Evolutionary conservation across 129 eudicot genomes (phyloP).

Genomic region (Saposhnikovia divaricata): DNA sequence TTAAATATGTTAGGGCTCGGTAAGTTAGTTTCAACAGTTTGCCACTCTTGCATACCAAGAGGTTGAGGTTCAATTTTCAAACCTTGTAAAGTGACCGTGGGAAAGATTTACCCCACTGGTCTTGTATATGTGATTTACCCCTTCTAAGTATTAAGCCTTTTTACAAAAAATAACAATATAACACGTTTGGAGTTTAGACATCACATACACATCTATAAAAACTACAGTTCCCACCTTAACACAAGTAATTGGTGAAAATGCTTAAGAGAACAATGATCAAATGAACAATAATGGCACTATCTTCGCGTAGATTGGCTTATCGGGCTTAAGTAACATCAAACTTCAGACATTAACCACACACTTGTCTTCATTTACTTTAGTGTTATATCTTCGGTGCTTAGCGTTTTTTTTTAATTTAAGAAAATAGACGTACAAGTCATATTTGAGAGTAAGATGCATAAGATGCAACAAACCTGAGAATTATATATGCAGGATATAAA

Average conservation of each 20-base stretch:
- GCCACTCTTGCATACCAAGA: neutral
- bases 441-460: neutral
- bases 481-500: conserved; percentile 74
- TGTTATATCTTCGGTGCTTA: neutral
- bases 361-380: neutral
- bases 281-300: neutral
- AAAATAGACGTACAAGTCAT: neutral
- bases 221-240: neutral
- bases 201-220: neutral
- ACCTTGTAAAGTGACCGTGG: neutral
- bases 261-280: neutral
- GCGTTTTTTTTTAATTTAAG: neutral
- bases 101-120: neutral
- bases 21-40: neutral
- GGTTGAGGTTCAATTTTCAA: neutral
- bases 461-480: conserved; percentile 50
- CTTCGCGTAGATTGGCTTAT: neutral
- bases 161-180: neutral
- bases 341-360: neutral
- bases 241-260: neutral
- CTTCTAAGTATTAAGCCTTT: neutral
- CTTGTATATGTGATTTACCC: neutral
- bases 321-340: neutral
- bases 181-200: neutral
- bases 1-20: neutral